Conservation (phyloP, 768 basidiomycete species). For the Hirschioporus abietinus region DNA sequence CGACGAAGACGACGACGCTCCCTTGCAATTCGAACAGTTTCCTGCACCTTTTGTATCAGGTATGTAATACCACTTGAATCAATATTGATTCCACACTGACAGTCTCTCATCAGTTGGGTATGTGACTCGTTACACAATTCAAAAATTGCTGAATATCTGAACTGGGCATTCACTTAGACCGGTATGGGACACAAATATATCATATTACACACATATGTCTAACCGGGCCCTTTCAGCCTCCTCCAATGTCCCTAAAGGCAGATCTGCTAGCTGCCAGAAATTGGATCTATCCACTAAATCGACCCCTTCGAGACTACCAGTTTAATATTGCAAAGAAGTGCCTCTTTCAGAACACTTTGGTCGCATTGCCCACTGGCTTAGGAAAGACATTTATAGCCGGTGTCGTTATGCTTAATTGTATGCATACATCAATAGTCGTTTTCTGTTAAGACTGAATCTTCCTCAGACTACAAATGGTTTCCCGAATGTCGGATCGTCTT, state of each 20-base stretch:
- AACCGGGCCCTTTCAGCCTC: slow-evolving; percentile 38
- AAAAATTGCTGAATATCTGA: background rate
- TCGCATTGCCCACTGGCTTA: slow-evolving; percentile 90
- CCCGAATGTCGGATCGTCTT: slow-evolving; percentile 90
- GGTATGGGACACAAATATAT: background rate
- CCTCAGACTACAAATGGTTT: slow-evolving; percentile 84
- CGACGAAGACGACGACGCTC: slow-evolving; percentile 52
- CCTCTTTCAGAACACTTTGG: slow-evolving; percentile 89
- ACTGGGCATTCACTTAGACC: background rate
- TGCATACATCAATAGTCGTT: slow-evolving; percentile 20
- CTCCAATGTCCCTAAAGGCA: slow-evolving; percentile 69
- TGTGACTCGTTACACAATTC: background rate
- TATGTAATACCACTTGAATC: slow-evolving; percentile 30
- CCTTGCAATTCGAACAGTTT: slow-evolving; percentile 74
- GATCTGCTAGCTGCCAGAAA: slow-evolving; percentile 78
- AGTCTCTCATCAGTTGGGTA: background rate
- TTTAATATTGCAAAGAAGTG: slow-evolving; percentile 84
- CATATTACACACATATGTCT: background rate
- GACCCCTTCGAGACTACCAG: slow-evolving; percentile 87
- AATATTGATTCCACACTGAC: background rate
- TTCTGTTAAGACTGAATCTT: slow-evolving; percentile 12
- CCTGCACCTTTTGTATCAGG: slow-evolving; percentile 72
- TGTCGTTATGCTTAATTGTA: slow-evolving; percentile 93
- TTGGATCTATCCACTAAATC: slow-evolving; percentile 91
- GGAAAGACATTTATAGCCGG: slow-evolving; percentile 99